Evolutionary conservation across 2,329 filamentous ascomycete species (phyloP).

Genomic region (Phaeosphaeriaceae sp.): DNA sequence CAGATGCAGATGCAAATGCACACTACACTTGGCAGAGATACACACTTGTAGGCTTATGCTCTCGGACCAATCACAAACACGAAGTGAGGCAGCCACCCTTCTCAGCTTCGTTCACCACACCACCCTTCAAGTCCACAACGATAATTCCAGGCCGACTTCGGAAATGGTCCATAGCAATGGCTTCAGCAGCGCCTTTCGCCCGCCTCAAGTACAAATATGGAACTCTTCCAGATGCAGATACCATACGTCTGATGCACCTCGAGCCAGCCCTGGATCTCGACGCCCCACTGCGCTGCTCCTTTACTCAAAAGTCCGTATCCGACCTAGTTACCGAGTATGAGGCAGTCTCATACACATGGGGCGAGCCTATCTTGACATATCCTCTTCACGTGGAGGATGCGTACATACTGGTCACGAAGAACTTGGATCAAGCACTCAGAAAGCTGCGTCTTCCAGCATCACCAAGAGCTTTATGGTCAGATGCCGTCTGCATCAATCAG

Average conservation of each 20-base stretch:
- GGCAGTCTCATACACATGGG: conserved; percentile 22
- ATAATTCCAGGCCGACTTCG: too few relatives aligned
- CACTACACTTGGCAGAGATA: too few relatives aligned
- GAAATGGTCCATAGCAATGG: too few relatives aligned
- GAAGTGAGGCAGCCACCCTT: too few relatives aligned
- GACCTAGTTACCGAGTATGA: conserved; percentile 8
- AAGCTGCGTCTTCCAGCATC: neutral
- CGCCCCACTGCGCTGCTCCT: neutral
- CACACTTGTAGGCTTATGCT: too few relatives aligned
- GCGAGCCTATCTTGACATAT: neutral
- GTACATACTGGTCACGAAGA: conserved; percentile 1
- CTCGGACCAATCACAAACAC: too few relatives aligned
- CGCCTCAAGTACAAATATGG: too few relatives aligned
- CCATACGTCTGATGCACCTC: conserved; percentile 1
- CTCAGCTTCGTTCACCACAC: too few relatives aligned
- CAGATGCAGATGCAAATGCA: too few relatives aligned
- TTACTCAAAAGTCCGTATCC: neutral
- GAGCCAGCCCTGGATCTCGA: conserved; percentile 1
- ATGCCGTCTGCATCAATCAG: conserved; percentile 28
- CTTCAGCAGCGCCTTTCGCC: too few relatives aligned
- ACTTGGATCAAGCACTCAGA: conserved; percentile 13
- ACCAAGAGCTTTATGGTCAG: conserved; percentile 12
- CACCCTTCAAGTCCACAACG: too few relatives aligned
- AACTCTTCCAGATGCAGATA: neutral
- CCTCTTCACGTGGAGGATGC: conserved; percentile 1